Percentiles rank a stretch among this genome's conserved stretches.
phyloP scores from a whole-genome alignment of 495 filamentous ascomycete species.

The Hypomontagnella submonticulosa region DNA sequence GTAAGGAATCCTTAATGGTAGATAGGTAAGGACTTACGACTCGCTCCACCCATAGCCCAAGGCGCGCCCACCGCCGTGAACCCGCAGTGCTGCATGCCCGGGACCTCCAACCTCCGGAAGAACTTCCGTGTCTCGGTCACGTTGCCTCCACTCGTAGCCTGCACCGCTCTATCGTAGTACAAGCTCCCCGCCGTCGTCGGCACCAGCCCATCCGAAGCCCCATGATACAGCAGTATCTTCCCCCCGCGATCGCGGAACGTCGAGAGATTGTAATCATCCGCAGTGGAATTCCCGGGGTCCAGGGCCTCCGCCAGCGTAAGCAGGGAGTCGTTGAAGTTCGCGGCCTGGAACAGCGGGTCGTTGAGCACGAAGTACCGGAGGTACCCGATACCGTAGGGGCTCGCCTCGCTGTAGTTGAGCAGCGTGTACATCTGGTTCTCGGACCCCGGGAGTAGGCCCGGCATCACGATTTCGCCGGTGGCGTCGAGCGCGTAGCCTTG shows the following conservation, averaged over 20 bases:
- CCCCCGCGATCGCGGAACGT: slow-evolving; percentile 60
- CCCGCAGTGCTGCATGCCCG: slow-evolving; percentile 55
- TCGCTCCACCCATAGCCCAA: slow-evolving; percentile 52
- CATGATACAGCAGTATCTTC: slow-evolving; percentile 68
- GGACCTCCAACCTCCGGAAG: slow-evolving; percentile 54
- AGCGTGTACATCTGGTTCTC: slow-evolving; percentile 55
- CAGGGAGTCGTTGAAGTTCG: slow-evolving; percentile 52
- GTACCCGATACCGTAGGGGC: slow-evolving; percentile 55
- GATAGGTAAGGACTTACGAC: slow-evolving; percentile 3
- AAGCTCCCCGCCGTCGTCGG: slow-evolving; percentile 53
- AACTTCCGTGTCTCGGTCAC: slow-evolving; percentile 41
- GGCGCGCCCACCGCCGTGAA: slow-evolving; percentile 47
- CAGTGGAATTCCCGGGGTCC: slow-evolving; percentile 60
- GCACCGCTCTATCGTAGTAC: slow-evolving; percentile 59
- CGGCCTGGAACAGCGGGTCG: slow-evolving; percentile 52
- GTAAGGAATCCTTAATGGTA: too few relatives aligned
- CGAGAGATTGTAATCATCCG: slow-evolving; percentile 60
- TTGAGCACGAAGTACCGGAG: slow-evolving; percentile 57
- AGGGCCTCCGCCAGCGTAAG: slow-evolving; percentile 51
- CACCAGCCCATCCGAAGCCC: slow-evolving; percentile 61
- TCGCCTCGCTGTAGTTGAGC: slow-evolving; percentile 50
- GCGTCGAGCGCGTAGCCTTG: slow-evolving; percentile 57
- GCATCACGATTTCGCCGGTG: slow-evolving; percentile 66
- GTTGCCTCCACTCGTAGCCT: slow-evolving; percentile 48
- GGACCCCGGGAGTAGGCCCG: slow-evolving; percentile 56